A percentile compares a stretch with the other conserved stretches of the same genome.
These are phyloP conservation scores for Yamadazyma kitorensis DNA, from an alignment of 805 yeast species.

Conservation along the genomic window DNA sequence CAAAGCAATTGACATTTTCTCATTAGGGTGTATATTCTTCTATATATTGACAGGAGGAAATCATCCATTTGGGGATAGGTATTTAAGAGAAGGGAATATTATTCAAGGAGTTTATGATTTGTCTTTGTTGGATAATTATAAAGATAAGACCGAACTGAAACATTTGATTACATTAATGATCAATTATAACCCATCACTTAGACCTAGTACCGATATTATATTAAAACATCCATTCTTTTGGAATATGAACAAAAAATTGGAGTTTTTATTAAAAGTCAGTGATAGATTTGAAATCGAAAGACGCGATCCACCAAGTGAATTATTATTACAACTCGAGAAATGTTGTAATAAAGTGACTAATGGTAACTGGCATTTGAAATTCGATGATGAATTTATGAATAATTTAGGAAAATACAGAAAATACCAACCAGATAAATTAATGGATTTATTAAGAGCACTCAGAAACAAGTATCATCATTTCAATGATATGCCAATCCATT, in stretches of 20 bases:
- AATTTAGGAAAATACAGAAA: constrained; percentile 90
- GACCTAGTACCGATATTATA: constrained; percentile 71
- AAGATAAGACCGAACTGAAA: constrained; percentile 59
- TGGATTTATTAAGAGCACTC: constrained; percentile 85
- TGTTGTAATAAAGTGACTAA: constrained; percentile 48
- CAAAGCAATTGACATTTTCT: constrained; percentile 88
- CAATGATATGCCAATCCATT: constrained; percentile 75
- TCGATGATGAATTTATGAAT: constrained; percentile 71
- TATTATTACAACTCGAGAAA: constrained; percentile 55
- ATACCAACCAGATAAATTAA: constrained; percentile 70
- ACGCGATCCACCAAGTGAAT: constrained; percentile 71
- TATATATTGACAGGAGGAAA: constrained; percentile 78
- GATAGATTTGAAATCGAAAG: constrained; percentile 87
- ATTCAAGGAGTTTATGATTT: constrained; percentile 61
- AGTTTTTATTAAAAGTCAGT: constrained; percentile 80
- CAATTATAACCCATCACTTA: constrained; percentile 52
- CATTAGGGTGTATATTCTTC: constrained; percentile 91
- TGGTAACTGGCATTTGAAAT: constrained; percentile 73
- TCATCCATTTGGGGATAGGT: constrained; percentile 96
- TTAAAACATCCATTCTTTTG: constrained; percentile 89
- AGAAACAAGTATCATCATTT: constrained; percentile 94
- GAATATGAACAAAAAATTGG: constrained; percentile 69
- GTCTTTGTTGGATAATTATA: constrained; percentile 39
- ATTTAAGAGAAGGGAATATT: constrained; percentile 84
- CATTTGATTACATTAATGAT: constrained; percentile 78